These are phyloP conservation scores for Sisymbrium altissimum DNA, from an alignment of 345 rosid species.

Conservation along the genomic window DNA sequence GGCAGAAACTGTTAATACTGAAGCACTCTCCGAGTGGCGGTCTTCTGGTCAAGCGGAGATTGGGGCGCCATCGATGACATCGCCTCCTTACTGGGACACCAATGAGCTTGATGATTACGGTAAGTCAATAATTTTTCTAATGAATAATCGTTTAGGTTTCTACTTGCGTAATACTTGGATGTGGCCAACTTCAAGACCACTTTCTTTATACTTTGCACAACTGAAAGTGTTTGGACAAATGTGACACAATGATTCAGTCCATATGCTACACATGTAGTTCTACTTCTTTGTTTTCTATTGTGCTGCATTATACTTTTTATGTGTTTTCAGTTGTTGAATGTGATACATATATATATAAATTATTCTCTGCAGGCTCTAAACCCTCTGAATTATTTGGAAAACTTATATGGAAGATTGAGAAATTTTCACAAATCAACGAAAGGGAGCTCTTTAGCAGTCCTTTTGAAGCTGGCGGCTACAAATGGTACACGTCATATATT, in stretches of 20 bases:
- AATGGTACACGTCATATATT: conserved; percentile 50
- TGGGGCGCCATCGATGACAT: conserved; percentile 70
- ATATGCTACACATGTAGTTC: no score
- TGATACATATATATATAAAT: not conserved
- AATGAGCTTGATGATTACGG: conserved; percentile 76
- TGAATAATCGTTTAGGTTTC: no score
- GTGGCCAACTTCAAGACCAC: not conserved
- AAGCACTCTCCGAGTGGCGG: conserved; percentile 84
- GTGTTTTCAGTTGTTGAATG: not conserved
- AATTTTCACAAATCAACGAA: conserved; percentile 84
- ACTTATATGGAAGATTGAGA: conserved; percentile 81
- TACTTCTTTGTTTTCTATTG: no score
- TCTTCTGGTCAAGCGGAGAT: conserved; percentile 89
- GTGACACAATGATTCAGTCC: not conserved
- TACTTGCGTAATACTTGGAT: no score
- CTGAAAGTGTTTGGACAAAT: not conserved
- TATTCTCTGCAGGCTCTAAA: conserved; percentile 55
- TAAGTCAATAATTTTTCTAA: conserved; percentile 21
- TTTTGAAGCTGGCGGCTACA: conserved; percentile 93
- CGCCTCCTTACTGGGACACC: conserved; percentile 85
- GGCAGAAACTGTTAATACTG: conserved; percentile 65
- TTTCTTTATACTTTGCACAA: not conserved
- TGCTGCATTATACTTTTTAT: not conserved
- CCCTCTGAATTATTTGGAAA: conserved; percentile 83
- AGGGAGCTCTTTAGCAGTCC: conserved; percentile 79